A percentile compares a stretch with the other conserved stretches of the same genome.
Evolutionary conservation across 73 alveolate genomes (phyloP).

Genomic region (Paramecium bursaria): DNA sequence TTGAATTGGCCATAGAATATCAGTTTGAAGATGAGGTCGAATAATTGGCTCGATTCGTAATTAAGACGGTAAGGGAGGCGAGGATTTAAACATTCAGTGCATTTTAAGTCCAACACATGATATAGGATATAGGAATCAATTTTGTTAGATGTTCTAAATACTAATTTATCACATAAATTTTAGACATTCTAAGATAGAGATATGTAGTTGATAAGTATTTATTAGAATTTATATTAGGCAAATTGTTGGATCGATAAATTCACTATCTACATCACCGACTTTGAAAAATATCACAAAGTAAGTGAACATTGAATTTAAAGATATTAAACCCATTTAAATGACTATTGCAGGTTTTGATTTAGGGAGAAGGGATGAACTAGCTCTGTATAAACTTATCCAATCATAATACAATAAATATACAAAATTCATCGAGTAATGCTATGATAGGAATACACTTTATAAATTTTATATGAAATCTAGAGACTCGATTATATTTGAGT

Average conservation of each 20-base stretch:
- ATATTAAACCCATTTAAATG: slow-evolving; percentile 19
- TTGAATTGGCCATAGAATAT: slow-evolving; percentile 16
- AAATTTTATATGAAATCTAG: slow-evolving; percentile 6
- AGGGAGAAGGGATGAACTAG: not conserved
- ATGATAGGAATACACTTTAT: slow-evolving; percentile 29
- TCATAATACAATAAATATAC: slow-evolving; percentile 12
- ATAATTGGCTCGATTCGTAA: not conserved
- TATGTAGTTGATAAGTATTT: slow-evolving; percentile 6
- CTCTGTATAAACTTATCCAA: not conserved
- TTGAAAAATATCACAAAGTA: not conserved
- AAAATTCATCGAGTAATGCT: not conserved
- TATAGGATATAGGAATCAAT: slow-evolving; percentile 31
- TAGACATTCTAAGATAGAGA: not conserved
- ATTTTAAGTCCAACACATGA: slow-evolving; percentile 2
- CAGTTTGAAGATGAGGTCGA: not conserved
- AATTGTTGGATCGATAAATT: slow-evolving; percentile 3
- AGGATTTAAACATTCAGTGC: slow-evolving; percentile 32
- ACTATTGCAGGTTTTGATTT: slow-evolving; percentile 16
- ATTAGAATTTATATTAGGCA: too few relatives aligned
- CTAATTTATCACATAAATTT: not conserved
- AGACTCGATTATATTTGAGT: slow-evolving; percentile 28
- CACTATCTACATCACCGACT: slow-evolving; percentile 7
- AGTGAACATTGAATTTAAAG: slow-evolving; percentile 24
- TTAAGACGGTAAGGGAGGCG: not conserved
- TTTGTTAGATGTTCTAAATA: slow-evolving; percentile 42